These are phyloP conservation scores for Craterostigma plantagineum DNA, from an alignment of 257 asterid genomes.

Conservation along the genomic window DNA sequence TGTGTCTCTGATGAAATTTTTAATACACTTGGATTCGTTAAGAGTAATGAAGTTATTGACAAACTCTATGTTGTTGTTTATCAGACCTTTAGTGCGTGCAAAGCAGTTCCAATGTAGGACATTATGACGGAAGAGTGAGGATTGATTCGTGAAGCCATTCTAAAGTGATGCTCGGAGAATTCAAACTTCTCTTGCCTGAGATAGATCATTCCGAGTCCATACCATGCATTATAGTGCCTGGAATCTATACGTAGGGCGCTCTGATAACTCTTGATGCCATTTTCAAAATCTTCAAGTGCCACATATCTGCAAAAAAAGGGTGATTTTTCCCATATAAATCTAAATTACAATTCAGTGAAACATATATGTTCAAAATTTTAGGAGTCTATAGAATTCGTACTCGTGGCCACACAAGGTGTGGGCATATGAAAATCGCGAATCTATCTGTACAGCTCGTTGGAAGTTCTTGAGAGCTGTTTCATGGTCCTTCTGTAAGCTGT, in stretches of 20 bases:
- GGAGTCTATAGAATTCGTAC: conserved; percentile 24
- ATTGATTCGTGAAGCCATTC: conserved; percentile 76
- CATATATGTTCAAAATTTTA: too few relatives aligned
- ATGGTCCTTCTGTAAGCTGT: conserved; percentile 8
- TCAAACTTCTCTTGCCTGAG: conserved; percentile 86
- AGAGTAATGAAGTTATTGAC: conserved; percentile 4
- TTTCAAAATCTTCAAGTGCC: conserved; percentile 86
- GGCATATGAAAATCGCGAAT: conserved; percentile 7
- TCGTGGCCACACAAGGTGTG: conserved; percentile 56
- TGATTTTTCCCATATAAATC: conserved; percentile 4
- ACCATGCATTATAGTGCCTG: conserved; percentile 96
- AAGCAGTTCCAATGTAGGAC: conserved; percentile 86
- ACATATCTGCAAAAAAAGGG: conserved; percentile 40
- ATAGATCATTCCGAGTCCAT: conserved; percentile 95
- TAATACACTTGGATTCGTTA: conserved; percentile 6
- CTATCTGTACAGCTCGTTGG: conserved; percentile 8
- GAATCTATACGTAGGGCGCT: conserved; percentile 70
- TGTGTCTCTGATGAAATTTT: conserved; percentile 37
- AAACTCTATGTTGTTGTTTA: background rate
- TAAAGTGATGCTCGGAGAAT: conserved; percentile 87
- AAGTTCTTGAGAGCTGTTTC: conserved; percentile 8
- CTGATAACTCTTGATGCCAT: conserved; percentile 69
- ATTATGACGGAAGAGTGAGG: conserved; percentile 82
- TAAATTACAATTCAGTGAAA: background rate
- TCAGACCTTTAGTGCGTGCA: conserved; percentile 72